These are phyloP conservation scores for Linum usitatissimum DNA, from an alignment of 345 rosid species.

Conservation along the genomic window DNA sequence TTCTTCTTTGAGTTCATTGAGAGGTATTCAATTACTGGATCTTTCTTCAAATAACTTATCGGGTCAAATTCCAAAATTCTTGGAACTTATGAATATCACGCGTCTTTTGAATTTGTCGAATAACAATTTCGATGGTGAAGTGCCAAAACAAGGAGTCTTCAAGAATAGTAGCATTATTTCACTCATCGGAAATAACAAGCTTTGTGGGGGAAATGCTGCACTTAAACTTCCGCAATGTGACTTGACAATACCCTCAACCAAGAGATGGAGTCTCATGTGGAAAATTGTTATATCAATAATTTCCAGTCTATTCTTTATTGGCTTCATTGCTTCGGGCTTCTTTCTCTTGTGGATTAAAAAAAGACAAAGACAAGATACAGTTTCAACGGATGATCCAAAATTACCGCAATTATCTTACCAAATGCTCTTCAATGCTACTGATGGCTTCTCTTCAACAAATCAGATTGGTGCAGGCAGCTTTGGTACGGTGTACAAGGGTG, in stretches of 20 bases:
- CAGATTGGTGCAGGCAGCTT: no score
- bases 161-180: conserved; percentile 21
- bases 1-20: conserved; percentile 3
- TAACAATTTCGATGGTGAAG: conserved; percentile 15
- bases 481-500: no score
- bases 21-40: conserved; percentile 1
- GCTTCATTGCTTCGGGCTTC: no score
- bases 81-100: neutral
- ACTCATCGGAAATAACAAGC: conserved; percentile 20
- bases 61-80: conserved; percentile 5
- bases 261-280: neutral
- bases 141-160: conserved; percentile 29
- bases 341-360: no score
- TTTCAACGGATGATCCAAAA: no score
- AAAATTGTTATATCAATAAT: no score
- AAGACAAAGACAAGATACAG: no score
- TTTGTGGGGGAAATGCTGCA: conserved; percentile 28
- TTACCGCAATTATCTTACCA: no score
- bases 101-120: conserved; percentile 1
- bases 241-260: neutral
- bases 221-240: neutral
- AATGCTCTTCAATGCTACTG: no score
- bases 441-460: no score
- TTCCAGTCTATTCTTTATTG: no score
- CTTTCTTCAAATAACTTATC: conserved; percentile 7